These are phyloP conservation scores for Capsella rubella DNA, from an alignment of 441 rosid genomes.

Conservation along the genomic window DNA sequence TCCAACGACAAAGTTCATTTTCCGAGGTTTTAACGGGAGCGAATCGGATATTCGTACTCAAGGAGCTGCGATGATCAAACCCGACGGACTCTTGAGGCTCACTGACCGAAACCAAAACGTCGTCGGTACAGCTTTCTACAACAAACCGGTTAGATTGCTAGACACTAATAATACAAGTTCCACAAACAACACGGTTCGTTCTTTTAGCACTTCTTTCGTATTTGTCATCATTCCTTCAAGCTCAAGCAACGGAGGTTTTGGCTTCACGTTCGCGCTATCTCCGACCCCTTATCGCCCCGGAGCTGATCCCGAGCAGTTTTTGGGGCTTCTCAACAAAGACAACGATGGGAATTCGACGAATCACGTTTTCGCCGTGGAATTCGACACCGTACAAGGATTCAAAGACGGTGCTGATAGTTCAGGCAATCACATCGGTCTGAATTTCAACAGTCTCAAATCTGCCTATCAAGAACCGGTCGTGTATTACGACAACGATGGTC, in stretches of 20 bases:
- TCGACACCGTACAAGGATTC: conserved; percentile 71
- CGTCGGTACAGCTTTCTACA: conserved; percentile 65
- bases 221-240: conserved; percentile 54
- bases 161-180: background rate
- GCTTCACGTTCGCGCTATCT: conserved; percentile 66
- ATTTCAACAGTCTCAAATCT: conserved; percentile 55
- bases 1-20: conserved; percentile 46
- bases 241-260: conserved; percentile 60
- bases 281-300: conserved; percentile 53
- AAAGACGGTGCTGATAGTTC: conserved; percentile 25
- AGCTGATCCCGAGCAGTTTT: conserved; percentile 50
- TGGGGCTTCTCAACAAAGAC: conserved; percentile 57
- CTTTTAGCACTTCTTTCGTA: conserved; percentile 65
- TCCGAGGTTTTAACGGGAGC: conserved; percentile 53
- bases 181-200: conserved; percentile 31
- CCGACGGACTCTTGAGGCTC: conserved; percentile 56
- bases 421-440: conserved; percentile 70
- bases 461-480: conserved; percentile 27
- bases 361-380: conserved; percentile 69
- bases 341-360: conserved; percentile 29
- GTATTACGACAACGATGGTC: conserved; percentile 13
- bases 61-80: conserved; percentile 42
- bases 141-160: conserved; percentile 44
- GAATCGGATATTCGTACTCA: background rate
- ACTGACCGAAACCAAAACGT: conserved; percentile 44